phyloP scores from a whole-genome alignment of 305 asterid genomes.

The Petunia hybrid region DNA sequence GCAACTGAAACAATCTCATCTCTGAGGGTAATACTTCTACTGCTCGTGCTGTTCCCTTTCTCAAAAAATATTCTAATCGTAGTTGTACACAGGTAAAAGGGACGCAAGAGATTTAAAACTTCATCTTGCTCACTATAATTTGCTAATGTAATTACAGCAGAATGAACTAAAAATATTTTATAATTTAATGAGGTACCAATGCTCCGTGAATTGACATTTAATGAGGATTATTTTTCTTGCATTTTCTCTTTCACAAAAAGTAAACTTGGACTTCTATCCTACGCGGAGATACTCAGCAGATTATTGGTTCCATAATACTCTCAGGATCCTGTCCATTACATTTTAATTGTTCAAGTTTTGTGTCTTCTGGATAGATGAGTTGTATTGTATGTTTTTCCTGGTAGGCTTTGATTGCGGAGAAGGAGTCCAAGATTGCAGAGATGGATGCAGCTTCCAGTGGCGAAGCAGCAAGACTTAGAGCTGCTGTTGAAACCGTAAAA shows the following conservation, averaged over 20 bases:
- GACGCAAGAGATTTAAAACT: not conserved
- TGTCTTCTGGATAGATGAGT: conserved; percentile 13
- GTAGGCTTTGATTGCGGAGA: conserved; percentile 79
- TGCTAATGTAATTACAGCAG: not conserved
- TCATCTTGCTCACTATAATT: conserved; percentile 26
- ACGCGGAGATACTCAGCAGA: not conserved
- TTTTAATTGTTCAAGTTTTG: conserved; percentile 2
- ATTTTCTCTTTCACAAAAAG: too few relatives aligned
- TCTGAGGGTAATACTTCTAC: conserved; percentile 67
- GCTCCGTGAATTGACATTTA: conserved; percentile 2
- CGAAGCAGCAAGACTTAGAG: conserved; percentile 92
- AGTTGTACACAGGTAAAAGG: conserved; percentile 23
- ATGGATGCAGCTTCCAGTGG: conserved; percentile 99
- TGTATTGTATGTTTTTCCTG: conserved; percentile 28
- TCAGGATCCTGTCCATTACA: not conserved
- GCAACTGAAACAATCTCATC: conserved; percentile 87
- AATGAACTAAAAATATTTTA: too few relatives aligned
- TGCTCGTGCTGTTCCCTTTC: conserved; percentile 30
- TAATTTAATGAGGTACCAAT: not conserved
- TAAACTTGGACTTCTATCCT: too few relatives aligned
- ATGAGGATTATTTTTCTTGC: not conserved
- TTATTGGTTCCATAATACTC: conserved; percentile 8
- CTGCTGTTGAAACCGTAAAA: conserved; percentile 82
- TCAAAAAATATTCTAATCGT: not conserved
- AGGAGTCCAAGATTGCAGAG: conserved; percentile 92